Evolutionary conservation across 176 grass and related monocot species (phyloP).

Genomic region (Coix lacrymajobi): DNA sequence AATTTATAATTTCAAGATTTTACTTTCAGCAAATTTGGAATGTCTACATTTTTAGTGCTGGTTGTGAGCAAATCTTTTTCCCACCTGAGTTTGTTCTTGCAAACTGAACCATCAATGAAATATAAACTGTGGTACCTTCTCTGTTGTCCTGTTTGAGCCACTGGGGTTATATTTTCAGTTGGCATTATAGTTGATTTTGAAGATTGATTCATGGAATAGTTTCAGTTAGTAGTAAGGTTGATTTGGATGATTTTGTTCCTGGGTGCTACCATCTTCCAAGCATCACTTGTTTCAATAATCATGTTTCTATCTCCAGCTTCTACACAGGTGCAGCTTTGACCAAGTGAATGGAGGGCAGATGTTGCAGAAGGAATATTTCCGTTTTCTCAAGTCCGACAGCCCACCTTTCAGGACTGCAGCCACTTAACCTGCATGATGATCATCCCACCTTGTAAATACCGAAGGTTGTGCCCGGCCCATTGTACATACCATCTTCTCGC

Average conservation of each 20-base stretch:
- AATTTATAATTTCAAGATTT: conserved; percentile 7
- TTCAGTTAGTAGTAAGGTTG: not conserved
- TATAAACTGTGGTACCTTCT: not conserved
- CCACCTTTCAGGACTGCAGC: not conserved
- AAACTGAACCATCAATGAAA: not conserved
- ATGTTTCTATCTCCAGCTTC: conserved; percentile 54
- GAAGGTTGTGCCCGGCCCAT: conserved; percentile 27
- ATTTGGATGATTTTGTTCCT: not conserved
- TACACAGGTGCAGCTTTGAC: conserved; percentile 82
- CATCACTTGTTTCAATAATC: not conserved
- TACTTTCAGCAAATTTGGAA: not conserved
- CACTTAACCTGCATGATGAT: not conserved
- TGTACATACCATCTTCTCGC: conserved; percentile 38
- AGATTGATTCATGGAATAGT: not conserved
- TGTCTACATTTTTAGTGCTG: not conserved
- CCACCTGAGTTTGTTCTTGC: not conserved
- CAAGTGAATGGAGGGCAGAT: conserved; percentile 79
- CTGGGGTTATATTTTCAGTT: too few relatives aligned
- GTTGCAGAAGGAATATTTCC: conserved; percentile 64
- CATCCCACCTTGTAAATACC: conserved; percentile 23
- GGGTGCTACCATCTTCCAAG: not conserved
- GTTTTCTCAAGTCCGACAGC: conserved; percentile 47
- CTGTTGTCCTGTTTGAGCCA: not conserved
- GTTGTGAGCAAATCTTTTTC: not conserved
- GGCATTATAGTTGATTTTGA: not conserved